phyloP scores from a whole-genome alignment of 805 yeast species.

The Naumovozyma baii region DNA sequence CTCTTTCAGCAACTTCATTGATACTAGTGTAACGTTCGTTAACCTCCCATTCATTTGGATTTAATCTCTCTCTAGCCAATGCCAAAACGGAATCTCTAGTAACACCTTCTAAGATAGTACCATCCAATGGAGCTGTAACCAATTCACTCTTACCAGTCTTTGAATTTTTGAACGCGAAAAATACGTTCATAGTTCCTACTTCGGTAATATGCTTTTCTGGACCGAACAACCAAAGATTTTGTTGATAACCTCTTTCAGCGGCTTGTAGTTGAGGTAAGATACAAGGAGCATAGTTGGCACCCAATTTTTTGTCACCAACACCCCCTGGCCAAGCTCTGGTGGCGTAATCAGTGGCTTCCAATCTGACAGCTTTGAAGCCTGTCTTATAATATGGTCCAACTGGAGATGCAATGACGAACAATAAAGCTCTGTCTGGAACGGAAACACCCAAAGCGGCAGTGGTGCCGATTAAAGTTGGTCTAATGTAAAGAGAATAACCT shows the following conservation, averaged over 20 bases:
- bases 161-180: constrained; percentile 73
- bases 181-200: constrained; percentile 96
- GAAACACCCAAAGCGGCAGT: constrained; percentile 81
- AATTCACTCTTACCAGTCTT: constrained; percentile 78
- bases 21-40: constrained; percentile 80
- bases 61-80: constrained; percentile 67
- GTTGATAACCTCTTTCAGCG: constrained; percentile 85
- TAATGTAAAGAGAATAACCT: constrained; percentile 85
- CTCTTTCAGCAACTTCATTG: constrained; percentile 66
- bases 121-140: constrained; percentile 93
- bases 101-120: constrained; percentile 94
- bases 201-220: constrained; percentile 82
- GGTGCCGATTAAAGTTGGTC: constrained; percentile 95
- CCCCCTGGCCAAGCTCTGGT: constrained; percentile 99
- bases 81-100: constrained; percentile 82
- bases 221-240: constrained; percentile 94
- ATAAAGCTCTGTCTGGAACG: constrained; percentile 68
- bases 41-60: constrained; percentile 68
- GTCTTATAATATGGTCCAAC: constrained; percentile 95
- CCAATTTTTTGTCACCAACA: constrained; percentile 89
- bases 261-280: constrained; percentile 85
- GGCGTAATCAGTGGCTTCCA: constrained; percentile 93
- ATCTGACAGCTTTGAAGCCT: constrained; percentile 88
- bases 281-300: constrained; percentile 97
- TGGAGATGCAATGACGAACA: constrained; percentile 85